Base-by-base conservation (phyloP, 2,329 filamentous ascomycete species). In the Phyllosticta citrichinensis region DNA sequence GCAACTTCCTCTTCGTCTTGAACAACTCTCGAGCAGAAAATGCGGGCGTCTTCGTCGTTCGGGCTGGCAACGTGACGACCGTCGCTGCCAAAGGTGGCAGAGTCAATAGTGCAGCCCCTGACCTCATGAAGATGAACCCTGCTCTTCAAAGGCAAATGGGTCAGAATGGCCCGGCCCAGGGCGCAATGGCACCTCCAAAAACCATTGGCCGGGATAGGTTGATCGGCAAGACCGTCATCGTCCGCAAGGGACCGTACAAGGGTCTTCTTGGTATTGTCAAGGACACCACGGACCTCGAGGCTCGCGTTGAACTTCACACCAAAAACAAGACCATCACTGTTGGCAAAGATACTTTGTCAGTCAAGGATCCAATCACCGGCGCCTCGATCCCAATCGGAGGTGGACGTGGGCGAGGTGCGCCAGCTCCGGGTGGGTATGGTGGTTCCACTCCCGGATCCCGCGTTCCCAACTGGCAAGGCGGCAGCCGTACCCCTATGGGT, bases 261-360 rank as follows among this genome's bases (percentile, higher is more conserved):
- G 93, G 93, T 61, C 81, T 97, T 52, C 79, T 97, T 52, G 94
- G 94, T 67, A 96, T 97, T 66, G 92, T 99, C 67, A 97, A 96
- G 72, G 93, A 97, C 71, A 88, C 93, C 0, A 96, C 90, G 6
- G 92, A 95, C 67, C 84, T 84, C 3, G 85, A 88, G 68, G 93
- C 91, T 30, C 88, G 92, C 64, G 88, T 99, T 52, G 94, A 99
- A 75, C 79, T 99, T 50, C 93, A 97, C 71, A 92, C 92, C 5
- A 96, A 96, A 78, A 90, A 87, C 76, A 97, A 97, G 79, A 88
- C 89, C 17, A 85, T 97, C 64, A 91, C 87, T 8, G 84, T 97
- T 40, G 83, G 86, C 20, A 95, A 95, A 71, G 86, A 88, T 11
- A 84, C 87, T 62, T 77, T 99, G n/a, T 84, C 83, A 24, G 88